Evolutionary conservation across 2,329 filamentous ascomycete genomes (phyloP).

Genomic region (Aspergillus vadensis): DNA sequence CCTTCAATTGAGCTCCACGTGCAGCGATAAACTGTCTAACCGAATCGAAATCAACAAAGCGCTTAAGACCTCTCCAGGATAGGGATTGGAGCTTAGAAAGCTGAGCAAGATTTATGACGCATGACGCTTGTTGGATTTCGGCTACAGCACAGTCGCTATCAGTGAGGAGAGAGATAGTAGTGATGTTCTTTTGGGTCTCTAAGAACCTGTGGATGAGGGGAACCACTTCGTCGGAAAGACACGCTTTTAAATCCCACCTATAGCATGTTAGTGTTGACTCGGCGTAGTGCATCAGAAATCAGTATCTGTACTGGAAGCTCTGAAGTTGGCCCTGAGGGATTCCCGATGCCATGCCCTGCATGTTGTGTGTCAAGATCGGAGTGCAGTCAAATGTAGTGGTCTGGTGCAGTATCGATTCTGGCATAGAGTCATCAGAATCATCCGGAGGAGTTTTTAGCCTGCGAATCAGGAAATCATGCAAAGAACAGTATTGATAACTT

Average conservation of each 20-base stretch:
- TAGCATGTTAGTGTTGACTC: background rate
- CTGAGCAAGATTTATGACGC: background rate
- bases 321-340: background rate
- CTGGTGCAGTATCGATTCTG: background rate
- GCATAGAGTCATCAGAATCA: too few relatives aligned
- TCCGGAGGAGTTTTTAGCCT: background rate
- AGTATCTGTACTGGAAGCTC: background rate
- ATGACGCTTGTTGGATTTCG: background rate
- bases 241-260: background rate
- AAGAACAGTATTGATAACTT: background rate
- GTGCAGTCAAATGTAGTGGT: background rate
- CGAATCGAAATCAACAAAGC: background rate
- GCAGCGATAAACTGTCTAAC: background rate
- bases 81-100: background rate
- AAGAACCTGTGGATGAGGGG: background rate
- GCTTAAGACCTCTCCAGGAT: background rate
- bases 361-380: background rate
- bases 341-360: background rate
- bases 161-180: background rate
- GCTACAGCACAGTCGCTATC: background rate
- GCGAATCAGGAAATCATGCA: background rate
- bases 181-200: background rate
- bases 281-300: background rate
- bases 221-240: background rate
- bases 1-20: background rate